These are phyloP conservation scores for Sicyos baderoa DNA, from an alignment of 306 rosid species.

Conservation along the genomic window DNA sequence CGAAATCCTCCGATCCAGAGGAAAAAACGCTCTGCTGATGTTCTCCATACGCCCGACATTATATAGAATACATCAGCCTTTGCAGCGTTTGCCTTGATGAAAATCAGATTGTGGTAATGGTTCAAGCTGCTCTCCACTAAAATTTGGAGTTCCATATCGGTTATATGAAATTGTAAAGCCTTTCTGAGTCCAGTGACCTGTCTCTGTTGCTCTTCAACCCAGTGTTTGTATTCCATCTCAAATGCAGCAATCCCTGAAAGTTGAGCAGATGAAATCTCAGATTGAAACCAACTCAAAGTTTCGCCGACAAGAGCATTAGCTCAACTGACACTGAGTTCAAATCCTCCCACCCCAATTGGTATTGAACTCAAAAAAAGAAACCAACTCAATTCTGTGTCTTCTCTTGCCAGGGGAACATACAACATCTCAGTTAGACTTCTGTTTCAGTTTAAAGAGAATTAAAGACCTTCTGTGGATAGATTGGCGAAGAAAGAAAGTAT, in stretches of 20 bases:
- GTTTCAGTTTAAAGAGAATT: neutral
- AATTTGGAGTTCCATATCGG: constrained; percentile 48
- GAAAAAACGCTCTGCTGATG: constrained; percentile 72
- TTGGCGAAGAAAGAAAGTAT: neutral
- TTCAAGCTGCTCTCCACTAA: constrained; percentile 53
- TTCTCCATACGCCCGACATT: constrained; percentile 75
- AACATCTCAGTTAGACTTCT: neutral
- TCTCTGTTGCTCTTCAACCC: constrained; percentile 77
- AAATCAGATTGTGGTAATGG: constrained; percentile 58
- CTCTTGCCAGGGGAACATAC: neutral
- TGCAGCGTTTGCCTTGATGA: constrained; percentile 69
- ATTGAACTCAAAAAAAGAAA: too few species aligned
- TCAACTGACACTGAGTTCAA: too few species aligned
- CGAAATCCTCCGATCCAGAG: constrained; percentile 99
- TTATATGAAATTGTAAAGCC: constrained; percentile 49
- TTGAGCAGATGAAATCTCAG: neutral
- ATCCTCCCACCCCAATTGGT: too few species aligned
- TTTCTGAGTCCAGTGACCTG: constrained; percentile 53
- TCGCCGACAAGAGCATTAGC: too few species aligned
- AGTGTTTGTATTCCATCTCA: constrained; percentile 68
- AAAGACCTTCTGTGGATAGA: neutral
- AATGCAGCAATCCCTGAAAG: constrained; percentile 57
- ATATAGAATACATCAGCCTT: constrained; percentile 70
- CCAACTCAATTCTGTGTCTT: neutral
- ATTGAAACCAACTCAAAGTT: constrained; percentile 4